Conservation (phyloP, 2,329 filamentous ascomycete species). For the Fusarium mundagurra region DNA sequence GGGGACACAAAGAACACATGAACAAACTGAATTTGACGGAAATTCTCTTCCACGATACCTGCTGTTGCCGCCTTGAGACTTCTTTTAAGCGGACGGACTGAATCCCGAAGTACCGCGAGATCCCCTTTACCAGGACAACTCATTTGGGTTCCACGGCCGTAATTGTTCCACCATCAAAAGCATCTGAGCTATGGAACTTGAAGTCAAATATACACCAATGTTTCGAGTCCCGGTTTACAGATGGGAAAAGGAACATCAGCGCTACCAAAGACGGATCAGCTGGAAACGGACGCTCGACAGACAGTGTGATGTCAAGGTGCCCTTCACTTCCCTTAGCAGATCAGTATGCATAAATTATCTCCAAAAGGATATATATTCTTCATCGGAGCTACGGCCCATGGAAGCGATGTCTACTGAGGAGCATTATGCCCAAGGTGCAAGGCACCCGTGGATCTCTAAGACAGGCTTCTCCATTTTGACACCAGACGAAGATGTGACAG, state of each 20-base stretch:
- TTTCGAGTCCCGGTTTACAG: background rate
- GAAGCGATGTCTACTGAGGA: background rate
- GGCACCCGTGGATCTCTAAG: background rate
- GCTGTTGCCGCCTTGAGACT: background rate
- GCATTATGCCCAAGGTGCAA: background rate
- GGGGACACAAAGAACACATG: constrained; percentile 24
- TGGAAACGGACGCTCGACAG: background rate
- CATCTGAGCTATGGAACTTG: background rate
- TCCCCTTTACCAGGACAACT: background rate
- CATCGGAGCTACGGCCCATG: constrained; percentile 3
- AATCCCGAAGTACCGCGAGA: constrained; percentile 32
- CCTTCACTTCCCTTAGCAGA: background rate
- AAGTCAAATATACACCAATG: background rate
- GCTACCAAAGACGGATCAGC: background rate
- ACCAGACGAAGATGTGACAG: background rate
- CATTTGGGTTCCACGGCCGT: background rate
- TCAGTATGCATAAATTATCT: background rate
- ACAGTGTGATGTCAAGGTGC: background rate
- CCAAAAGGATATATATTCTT: background rate
- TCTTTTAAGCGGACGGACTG: constrained; percentile 25
- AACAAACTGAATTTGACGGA: constrained; percentile 14
- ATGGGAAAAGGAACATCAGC: background rate
- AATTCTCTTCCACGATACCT: constrained; percentile 3
- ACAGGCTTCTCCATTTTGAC: background rate
- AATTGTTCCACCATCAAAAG: background rate